Evolutionary conservation across 1,284 basidiomycete genomes (phyloP).

Genomic region (Thelephora terrestris): DNA sequence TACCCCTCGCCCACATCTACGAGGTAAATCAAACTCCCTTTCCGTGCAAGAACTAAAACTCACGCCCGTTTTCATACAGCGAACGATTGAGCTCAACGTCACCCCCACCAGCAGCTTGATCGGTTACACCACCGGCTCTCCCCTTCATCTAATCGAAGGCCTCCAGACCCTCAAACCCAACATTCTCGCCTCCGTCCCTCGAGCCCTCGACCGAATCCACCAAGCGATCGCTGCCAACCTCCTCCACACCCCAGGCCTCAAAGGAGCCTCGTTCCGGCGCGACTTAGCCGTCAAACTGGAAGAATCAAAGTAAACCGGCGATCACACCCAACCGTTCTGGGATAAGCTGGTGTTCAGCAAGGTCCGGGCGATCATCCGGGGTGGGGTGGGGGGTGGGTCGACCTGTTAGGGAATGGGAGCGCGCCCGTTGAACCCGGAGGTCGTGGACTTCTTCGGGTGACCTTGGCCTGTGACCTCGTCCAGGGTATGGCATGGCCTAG

Average conservation of each 20-base stretch:
- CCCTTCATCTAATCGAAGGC: conserved; percentile 87
- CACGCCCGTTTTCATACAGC: conserved; percentile 27
- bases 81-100: conserved; percentile 41
- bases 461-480: not conserved
- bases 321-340: conserved; percentile 74
- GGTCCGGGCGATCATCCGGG: conserved; percentile 30
- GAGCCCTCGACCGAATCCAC: conserved; percentile 79
- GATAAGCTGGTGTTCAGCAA: conserved; percentile 91
- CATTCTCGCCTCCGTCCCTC: conserved; percentile 76
- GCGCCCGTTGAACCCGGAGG: conserved; percentile 75
- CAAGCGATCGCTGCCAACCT: conserved; percentile 68
- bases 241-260: conserved; percentile 75
- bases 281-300: conserved; percentile 77
- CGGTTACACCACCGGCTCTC: conserved; percentile 87
- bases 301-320: conserved; percentile 63
- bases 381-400: conserved; percentile 53
- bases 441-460: conserved; percentile 55
- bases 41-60: not conserved
- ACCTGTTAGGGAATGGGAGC: conserved; percentile 62
- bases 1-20: conserved; percentile 87
- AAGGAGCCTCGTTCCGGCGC: conserved; percentile 74
- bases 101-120: conserved; percentile 66
- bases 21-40: conserved; percentile 37
- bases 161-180: conserved; percentile 78
- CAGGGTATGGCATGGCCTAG: conserved; percentile 69